These are phyloP conservation scores for Punica granatum DNA, from an alignment of 345 rosid genomes.

Conservation along the genomic window DNA sequence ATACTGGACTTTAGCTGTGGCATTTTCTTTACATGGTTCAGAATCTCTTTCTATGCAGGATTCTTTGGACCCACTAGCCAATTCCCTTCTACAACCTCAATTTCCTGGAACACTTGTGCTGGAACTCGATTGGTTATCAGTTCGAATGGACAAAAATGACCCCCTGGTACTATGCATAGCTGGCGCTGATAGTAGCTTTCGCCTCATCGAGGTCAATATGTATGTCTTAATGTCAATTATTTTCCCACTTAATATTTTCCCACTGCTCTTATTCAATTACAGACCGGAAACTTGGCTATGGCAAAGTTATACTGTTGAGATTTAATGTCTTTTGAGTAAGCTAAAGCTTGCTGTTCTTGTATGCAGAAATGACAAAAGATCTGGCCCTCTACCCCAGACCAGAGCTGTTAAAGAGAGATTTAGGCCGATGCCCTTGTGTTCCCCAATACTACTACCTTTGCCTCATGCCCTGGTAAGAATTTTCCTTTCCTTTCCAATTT, in stretches of 20 bases:
- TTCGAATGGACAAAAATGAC: conserved; percentile 67
- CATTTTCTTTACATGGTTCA: background rate
- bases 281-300: background rate
- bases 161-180: conserved; percentile 88
- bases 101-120: conserved; percentile 93
- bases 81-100: conserved; percentile 91
- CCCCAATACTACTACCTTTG: conserved; percentile 75
- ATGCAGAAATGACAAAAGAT: conserved; percentile 65
- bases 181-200: conserved; percentile 97
- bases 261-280: background rate
- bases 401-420: conserved; percentile 71
- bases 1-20: background rate
- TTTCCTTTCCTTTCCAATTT: conserved; percentile 7
- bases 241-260: conserved; percentile 5
- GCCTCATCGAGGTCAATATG: conserved; percentile 77
- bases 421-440: conserved; percentile 88
- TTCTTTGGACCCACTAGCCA: conserved; percentile 88
- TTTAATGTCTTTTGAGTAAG: background rate
- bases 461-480: conserved; percentile 84
- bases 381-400: conserved; percentile 34
- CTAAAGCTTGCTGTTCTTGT: conserved; percentile 5
- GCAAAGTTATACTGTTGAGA: background rate
- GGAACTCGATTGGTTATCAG: conserved; percentile 95
- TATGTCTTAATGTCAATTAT: conserved; percentile 29
- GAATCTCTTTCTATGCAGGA: conserved; percentile 47